phyloP scores from a whole-genome alignment of 179 eudicot genomes.

The Silene coronaria region DNA sequence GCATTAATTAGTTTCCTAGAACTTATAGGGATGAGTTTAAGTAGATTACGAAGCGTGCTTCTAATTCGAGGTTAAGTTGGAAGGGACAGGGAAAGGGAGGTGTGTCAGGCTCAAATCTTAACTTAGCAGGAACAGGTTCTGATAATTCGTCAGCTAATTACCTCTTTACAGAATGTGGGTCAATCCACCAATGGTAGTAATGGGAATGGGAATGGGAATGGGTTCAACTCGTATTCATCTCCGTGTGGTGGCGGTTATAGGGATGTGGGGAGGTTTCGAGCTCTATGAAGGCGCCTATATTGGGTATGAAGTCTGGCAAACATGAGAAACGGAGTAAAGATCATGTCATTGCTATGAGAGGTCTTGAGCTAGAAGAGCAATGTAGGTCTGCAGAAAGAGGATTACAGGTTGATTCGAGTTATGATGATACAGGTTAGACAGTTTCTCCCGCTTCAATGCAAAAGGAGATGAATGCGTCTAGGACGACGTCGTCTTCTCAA shows the following conservation, averaged over 20 bases:
- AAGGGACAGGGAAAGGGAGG: slow-evolving; percentile 16
- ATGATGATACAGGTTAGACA: slow-evolving; percentile 23
- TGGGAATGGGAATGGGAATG: too few species aligned
- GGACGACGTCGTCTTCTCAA: slow-evolving; percentile 36
- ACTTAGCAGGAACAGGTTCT: slow-evolving; percentile 53
- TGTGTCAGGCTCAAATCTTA: slow-evolving; percentile 25
- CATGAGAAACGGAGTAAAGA: slow-evolving; percentile 50
- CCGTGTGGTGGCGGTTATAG: too few species aligned
- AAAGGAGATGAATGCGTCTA: slow-evolving; percentile 32
- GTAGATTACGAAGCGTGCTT: slow-evolving; percentile 37
- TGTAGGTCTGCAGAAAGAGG: slow-evolving; percentile 27
- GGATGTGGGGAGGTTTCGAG: too few species aligned
- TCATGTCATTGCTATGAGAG: slow-evolving; percentile 38
- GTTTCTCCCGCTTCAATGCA: slow-evolving; percentile 31
- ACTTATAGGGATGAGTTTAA: slow-evolving; percentile 46
- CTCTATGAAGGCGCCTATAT: slow-evolving; percentile 55
- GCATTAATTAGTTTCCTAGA: slow-evolving; percentile 42
- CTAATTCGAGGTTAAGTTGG: slow-evolving; percentile 22
- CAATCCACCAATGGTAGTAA: slow-evolving; percentile 20
- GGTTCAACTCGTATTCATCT: slow-evolving; percentile 23
- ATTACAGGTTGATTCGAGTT: too few species aligned
- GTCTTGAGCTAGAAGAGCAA: slow-evolving; percentile 27
- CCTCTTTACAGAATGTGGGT: slow-evolving; percentile 42
- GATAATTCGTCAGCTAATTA: too few species aligned
- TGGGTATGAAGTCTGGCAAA: slow-evolving; percentile 40